These are phyloP conservation scores for Phycomyces blakesleeanus DNA, from an alignment of 192 early-diverging fungal genomes.

Conservation along the genomic window DNA sequence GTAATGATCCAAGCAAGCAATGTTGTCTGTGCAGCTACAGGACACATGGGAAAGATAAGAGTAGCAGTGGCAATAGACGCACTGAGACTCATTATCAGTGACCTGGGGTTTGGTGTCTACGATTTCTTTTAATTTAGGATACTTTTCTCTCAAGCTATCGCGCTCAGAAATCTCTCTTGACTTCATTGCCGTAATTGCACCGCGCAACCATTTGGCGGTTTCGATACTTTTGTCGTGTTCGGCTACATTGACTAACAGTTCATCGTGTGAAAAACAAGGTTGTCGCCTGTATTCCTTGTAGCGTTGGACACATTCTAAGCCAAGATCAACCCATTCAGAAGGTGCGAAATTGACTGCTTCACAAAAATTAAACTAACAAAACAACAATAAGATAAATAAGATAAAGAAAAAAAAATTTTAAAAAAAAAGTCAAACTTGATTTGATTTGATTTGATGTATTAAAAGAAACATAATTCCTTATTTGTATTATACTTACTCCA, in stretches of 20 bases:
- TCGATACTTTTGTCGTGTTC: conserved; percentile 33
- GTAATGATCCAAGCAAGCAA: conserved; percentile 64
- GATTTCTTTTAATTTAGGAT: conserved; percentile 37
- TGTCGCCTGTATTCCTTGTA: conserved; percentile 77
- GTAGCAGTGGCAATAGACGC: conserved; percentile 66
- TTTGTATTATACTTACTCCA: conserved; percentile 72
- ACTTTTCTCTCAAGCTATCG: conserved; percentile 25
- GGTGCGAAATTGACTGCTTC: conserved; percentile 98
- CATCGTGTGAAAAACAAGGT: conserved; percentile 95
- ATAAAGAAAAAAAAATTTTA: no score
- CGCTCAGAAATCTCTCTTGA: conserved; percentile 56
- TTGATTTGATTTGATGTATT: no score
- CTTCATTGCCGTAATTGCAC: conserved; percentile 46
- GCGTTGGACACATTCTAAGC: conserved; percentile 70
- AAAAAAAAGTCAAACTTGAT: no score
- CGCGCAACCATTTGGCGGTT: conserved; percentile 43
- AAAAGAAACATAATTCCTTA: no score
- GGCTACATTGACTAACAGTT: conserved; percentile 68
- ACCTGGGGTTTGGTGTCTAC: background rate
- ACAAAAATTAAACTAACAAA: conserved; percentile 78
- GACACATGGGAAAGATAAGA: conserved; percentile 66
- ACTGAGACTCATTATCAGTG: conserved; percentile 59
- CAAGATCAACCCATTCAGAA: conserved; percentile 85
- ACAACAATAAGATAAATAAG: no score
- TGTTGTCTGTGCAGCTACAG: conserved; percentile 57